phyloP scores from a whole-genome alignment of 139 green algal genomes.

The Ettlia oleoabundans region DNA sequence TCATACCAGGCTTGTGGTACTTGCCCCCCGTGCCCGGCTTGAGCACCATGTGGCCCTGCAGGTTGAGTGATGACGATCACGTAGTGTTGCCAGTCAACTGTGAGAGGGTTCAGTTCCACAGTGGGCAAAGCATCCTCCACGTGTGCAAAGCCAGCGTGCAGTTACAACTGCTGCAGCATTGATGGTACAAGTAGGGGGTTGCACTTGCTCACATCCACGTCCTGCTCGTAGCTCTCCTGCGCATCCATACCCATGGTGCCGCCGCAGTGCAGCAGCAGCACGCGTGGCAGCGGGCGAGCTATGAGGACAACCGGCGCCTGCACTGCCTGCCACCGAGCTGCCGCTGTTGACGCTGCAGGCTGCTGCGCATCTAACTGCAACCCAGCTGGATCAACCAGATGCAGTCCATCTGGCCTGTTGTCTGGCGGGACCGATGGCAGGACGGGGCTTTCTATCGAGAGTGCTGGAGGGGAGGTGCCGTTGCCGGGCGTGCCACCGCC shows the following conservation, averaged over 20 bases:
- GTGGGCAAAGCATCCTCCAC: neutral
- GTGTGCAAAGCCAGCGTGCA: neutral
- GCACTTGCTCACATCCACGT: slow-evolving; percentile 8
- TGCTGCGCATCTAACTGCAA: too few species aligned
- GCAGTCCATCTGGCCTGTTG: too few species aligned
- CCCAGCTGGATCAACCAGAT: too few species aligned
- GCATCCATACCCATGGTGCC: slow-evolving; percentile 89
- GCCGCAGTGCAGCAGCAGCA: slow-evolving; percentile 86
- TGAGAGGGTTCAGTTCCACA: too few species aligned
- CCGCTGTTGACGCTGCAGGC: too few species aligned
- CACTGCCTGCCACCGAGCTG: too few species aligned
- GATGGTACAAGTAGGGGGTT: neutral
- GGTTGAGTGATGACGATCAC: too few species aligned
- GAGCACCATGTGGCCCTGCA: slow-evolving; percentile 42
- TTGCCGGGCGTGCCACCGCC: too few species aligned
- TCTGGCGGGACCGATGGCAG: too few species aligned
- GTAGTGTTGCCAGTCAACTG: too few species aligned
- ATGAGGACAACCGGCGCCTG: slow-evolving; percentile 45
- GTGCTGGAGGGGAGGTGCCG: too few species aligned
- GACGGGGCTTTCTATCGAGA: too few species aligned
- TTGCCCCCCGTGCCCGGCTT: slow-evolving; percentile 71
- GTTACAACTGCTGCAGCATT: neutral
- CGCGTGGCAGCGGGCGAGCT: slow-evolving; percentile 70
- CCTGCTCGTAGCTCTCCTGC: slow-evolving; percentile 43
- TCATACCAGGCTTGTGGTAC: slow-evolving; percentile 28